phyloP scores from a whole-genome alignment of 352 stramenopile species.

The Globisporangium recalcitrans region DNA sequence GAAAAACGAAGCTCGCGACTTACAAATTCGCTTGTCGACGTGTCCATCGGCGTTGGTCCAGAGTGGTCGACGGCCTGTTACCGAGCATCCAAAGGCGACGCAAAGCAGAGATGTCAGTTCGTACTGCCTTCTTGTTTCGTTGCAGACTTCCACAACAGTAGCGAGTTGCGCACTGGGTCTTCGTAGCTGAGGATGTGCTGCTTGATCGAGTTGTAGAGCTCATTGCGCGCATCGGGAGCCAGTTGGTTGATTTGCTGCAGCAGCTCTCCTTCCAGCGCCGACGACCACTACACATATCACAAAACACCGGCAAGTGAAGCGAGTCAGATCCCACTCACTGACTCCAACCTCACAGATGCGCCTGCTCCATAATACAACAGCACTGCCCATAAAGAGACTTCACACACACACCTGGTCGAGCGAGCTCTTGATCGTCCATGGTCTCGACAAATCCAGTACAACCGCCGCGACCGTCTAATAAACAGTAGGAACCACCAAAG shows the following conservation, averaged over 20 bases:
- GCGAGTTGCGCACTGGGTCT: slow-evolving; percentile 47
- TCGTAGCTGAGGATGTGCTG: slow-evolving; percentile 74
- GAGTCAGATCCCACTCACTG: neutral
- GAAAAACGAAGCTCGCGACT: slow-evolving; percentile 10
- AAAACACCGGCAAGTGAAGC: neutral
- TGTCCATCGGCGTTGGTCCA: slow-evolving; percentile 43
- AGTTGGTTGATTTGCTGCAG: slow-evolving; percentile 72
- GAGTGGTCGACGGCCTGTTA: slow-evolving; percentile 54
- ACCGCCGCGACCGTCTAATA: slow-evolving; percentile 57
- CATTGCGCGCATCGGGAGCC: slow-evolving; percentile 35
- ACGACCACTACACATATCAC: slow-evolving; percentile 47
- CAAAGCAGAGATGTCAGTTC: neutral
- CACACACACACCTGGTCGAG: slow-evolving; percentile 42
- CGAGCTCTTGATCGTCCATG: slow-evolving; percentile 79
- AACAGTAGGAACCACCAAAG: too few species aligned
- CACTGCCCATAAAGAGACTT: neutral
- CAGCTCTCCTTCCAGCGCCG: slow-evolving; percentile 61
- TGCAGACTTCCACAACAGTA: too few species aligned
- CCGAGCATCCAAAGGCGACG: neutral
- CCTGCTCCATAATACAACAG: neutral
- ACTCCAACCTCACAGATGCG: neutral
- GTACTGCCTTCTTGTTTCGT: too few species aligned
- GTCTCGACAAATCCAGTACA: slow-evolving; percentile 64
- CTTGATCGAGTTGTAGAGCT: slow-evolving; percentile 60
- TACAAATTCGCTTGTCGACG: slow-evolving; percentile 67